These are phyloP conservation scores for Achaetomiella virescens DNA, from an alignment of 495 filamentous ascomycete genomes.

Conservation along the genomic window DNA sequence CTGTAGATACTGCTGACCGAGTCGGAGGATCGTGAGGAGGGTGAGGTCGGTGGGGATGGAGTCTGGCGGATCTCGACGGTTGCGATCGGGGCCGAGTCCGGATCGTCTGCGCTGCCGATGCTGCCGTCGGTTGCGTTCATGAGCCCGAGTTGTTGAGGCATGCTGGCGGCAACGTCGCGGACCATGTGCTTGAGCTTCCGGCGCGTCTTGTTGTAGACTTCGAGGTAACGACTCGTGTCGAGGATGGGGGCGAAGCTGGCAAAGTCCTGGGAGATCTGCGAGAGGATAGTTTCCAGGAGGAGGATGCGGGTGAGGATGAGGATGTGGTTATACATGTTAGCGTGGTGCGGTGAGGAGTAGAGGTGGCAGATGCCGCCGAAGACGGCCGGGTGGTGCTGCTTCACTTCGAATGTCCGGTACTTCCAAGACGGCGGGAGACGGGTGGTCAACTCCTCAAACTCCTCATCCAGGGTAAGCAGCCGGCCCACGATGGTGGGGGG, in stretches of 20 bases:
- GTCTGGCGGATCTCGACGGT: slow-evolving; percentile 30
- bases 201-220: slow-evolving; percentile 25
- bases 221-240: slow-evolving; percentile 15
- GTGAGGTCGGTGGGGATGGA: slow-evolving; percentile 26
- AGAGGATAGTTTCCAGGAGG: slow-evolving; percentile 48
- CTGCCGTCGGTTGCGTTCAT: slow-evolving; percentile 24
- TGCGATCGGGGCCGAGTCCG: slow-evolving; percentile 20
- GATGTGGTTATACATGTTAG: slow-evolving; percentile 52
- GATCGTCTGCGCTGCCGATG: slow-evolving; percentile 13
- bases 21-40: slow-evolving; percentile 19
- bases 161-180: slow-evolving; percentile 40
- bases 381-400: slow-evolving; percentile 33
- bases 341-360: slow-evolving; percentile 47
- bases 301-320: slow-evolving; percentile 52
- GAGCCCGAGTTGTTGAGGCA: slow-evolving; percentile 41
- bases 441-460: slow-evolving; percentile 41
- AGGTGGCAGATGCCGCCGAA: slow-evolving; percentile 49
- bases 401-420: slow-evolving; percentile 29
- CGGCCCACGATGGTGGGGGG: slow-evolving; percentile 39
- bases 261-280: slow-evolving; percentile 25
- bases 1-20: slow-evolving; percentile 16
- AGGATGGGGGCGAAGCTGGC: slow-evolving; percentile 6
- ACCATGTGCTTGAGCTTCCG: slow-evolving; percentile 30
- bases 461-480: slow-evolving; percentile 46
- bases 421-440: slow-evolving; percentile 36